Conservation (phyloP, 2,329 filamentous ascomycete species). For the Alternaria gaisen region DNA sequence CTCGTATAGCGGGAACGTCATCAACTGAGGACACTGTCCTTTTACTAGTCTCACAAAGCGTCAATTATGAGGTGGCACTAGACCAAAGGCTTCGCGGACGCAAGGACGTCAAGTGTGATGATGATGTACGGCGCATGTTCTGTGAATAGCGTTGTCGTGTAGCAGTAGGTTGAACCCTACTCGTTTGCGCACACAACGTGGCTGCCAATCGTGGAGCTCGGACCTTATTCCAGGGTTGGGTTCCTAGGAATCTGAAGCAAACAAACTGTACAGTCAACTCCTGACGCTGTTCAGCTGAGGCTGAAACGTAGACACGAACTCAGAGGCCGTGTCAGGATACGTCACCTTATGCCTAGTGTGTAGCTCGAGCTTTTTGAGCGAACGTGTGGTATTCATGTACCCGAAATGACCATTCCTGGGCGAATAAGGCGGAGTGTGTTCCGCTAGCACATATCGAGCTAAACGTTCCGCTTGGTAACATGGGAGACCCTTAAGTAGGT, state of each 20-base stretch:
- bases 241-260: neutral
- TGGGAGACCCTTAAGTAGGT: constrained; percentile 5
- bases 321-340: neutral
- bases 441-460: constrained; percentile 7
- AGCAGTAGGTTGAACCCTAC: constrained; percentile 2
- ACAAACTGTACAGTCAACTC: neutral
- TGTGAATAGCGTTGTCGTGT: neutral
- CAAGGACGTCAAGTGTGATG: neutral
- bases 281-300: neutral
- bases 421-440: constrained; percentile 8
- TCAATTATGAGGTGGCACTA: neutral
- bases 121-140: neutral
- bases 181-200: constrained; percentile 1
- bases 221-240: neutral
- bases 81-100: neutral
- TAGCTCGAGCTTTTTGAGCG: constrained; percentile 1
- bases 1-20: neutral
- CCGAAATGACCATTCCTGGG: neutral
- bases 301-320: constrained; percentile 1
- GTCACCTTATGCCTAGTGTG: neutral
- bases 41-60: neutral
- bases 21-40: neutral
- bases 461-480: constrained; percentile 7
- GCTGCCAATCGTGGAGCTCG: constrained; percentile 5
- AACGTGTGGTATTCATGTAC: neutral